Evolutionary conservation across 2,329 filamentous ascomycete genomes (phyloP).

Genomic region (Allantophomopsis cytisporea): DNA sequence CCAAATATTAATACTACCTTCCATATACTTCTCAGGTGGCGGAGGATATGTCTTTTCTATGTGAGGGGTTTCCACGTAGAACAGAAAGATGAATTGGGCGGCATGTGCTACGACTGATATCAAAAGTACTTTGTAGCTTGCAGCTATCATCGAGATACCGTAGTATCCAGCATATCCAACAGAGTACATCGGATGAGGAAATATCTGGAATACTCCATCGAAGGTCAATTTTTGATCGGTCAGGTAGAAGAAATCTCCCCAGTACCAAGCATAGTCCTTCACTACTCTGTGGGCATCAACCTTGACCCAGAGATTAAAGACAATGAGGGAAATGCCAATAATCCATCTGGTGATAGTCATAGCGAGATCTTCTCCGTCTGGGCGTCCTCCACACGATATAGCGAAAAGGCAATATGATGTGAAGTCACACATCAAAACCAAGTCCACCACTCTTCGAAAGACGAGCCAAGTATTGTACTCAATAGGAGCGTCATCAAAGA

Average conservation of each 20-base stretch:
- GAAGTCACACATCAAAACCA: conserved; percentile 98
- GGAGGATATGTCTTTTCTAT: conserved; percentile 97
- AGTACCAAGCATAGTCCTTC: conserved; percentile 99
- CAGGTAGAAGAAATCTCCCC: conserved; percentile 98
- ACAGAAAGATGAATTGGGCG: conserved; percentile 86
- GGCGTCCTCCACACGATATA: conserved; percentile 69
- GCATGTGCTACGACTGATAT: conserved; percentile 92
- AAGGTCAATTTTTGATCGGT: conserved; percentile 97
- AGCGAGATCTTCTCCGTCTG: conserved; percentile 54
- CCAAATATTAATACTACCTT: too few relatives aligned
- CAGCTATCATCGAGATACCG: conserved; percentile 94
- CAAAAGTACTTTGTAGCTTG: conserved; percentile 93
- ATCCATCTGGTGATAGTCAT: conserved; percentile 67
- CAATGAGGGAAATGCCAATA: conserved; percentile 62
- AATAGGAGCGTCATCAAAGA: conserved; percentile 81
- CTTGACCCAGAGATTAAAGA: conserved; percentile 98
- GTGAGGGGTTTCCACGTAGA: conserved; percentile 87
- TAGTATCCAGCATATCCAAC: conserved; percentile 98
- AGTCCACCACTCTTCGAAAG: conserved; percentile 86
- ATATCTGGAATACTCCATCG: conserved; percentile 98
- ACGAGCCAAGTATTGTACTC: conserved; percentile 99
- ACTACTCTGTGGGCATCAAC: conserved; percentile 94
- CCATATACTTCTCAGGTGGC: too few relatives aligned
- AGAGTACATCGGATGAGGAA: conserved; percentile 97
- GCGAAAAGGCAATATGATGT: conserved; percentile 94